phyloP scores from a whole-genome alignment of 179 eudicot genomes.

The Drosera spatulata region DNA sequence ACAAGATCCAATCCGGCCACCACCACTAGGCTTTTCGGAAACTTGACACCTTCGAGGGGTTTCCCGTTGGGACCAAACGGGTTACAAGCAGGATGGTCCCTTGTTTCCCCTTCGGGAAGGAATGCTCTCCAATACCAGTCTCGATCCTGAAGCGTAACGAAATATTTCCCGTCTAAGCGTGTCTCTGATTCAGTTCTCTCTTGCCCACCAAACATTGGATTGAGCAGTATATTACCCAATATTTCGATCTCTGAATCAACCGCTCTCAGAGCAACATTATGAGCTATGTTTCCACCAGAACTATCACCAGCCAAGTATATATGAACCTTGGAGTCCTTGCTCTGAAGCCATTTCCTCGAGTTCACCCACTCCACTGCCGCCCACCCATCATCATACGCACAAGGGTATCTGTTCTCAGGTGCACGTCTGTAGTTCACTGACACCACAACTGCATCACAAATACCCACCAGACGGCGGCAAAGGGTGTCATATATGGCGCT shows the following conservation, averaged over 20 bases:
- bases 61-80: constrained; percentile 69
- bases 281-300: constrained; percentile 87
- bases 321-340: constrained; percentile 46
- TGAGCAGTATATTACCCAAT: constrained; percentile 62
- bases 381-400: constrained; percentile 94
- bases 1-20: constrained; percentile 84
- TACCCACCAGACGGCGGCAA: constrained; percentile 57
- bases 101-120: constrained; percentile 71
- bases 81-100: constrained; percentile 90
- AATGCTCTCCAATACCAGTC: constrained; percentile 97
- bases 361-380: constrained; percentile 72
- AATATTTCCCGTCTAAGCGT: constrained; percentile 23
- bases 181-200: constrained; percentile 56
- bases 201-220: constrained; percentile 78
- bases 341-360: constrained; percentile 51
- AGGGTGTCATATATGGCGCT: constrained; percentile 76
- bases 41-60: constrained; percentile 26
- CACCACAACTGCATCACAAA: constrained; percentile 59
- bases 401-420: constrained; percentile 71
- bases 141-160: constrained; percentile 40
- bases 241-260: constrained; percentile 53
- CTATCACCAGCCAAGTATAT: constrained; percentile 82
- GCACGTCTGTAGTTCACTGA: constrained; percentile 86
- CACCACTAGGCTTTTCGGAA: constrained; percentile 61
- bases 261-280: constrained; percentile 63